phyloP scores from a whole-genome alignment of 805 yeast species.

The Candida caryicola region DNA sequence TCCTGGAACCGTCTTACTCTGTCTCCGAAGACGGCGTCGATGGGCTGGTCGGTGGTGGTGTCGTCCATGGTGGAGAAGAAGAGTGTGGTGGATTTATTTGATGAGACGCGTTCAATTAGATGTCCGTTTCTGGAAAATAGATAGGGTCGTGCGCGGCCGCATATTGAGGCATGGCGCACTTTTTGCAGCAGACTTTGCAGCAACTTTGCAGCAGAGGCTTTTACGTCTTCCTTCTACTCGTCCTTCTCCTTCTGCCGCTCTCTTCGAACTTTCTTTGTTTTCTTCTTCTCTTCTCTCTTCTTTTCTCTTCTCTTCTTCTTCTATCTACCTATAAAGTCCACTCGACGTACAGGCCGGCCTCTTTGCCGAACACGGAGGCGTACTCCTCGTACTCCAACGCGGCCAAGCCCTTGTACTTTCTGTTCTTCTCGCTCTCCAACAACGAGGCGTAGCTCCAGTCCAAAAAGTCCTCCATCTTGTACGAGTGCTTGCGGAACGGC shows the following conservation, averaged over 20 bases:
- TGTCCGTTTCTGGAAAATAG: conserved; percentile 20
- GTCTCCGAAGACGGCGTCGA: conserved; percentile 62
- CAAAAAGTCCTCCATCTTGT: conserved; percentile 89
- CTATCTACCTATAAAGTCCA: conserved; percentile 20
- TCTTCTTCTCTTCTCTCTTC: not conserved
- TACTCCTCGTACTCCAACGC: conserved; percentile 72
- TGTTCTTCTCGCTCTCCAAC: conserved; percentile 58
- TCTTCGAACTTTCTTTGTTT: not conserved
- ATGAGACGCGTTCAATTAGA: conserved; percentile 28
- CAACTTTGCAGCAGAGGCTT: too few species aligned
- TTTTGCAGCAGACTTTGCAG: too few species aligned
- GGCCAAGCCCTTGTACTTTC: conserved; percentile 67
- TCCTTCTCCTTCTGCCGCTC: too few species aligned
- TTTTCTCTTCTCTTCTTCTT: not conserved
- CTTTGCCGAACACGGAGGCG: conserved; percentile 33
- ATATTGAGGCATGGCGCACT: too few species aligned
- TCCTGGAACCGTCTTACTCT: conserved; percentile 87
- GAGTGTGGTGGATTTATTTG: conserved; percentile 2
- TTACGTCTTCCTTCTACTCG: too few species aligned
- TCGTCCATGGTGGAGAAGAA: conserved; percentile 20
- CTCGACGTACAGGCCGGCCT: conserved; percentile 16
- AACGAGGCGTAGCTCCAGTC: conserved; percentile 81
- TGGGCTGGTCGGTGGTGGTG: conserved; percentile 29
- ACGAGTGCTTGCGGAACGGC: conserved; percentile 83
- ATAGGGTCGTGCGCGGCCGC: too few species aligned